These are phyloP conservation scores for Salvia rosmarinus DNA, from an alignment of 257 asterid genomes.

Conservation along the genomic window DNA sequence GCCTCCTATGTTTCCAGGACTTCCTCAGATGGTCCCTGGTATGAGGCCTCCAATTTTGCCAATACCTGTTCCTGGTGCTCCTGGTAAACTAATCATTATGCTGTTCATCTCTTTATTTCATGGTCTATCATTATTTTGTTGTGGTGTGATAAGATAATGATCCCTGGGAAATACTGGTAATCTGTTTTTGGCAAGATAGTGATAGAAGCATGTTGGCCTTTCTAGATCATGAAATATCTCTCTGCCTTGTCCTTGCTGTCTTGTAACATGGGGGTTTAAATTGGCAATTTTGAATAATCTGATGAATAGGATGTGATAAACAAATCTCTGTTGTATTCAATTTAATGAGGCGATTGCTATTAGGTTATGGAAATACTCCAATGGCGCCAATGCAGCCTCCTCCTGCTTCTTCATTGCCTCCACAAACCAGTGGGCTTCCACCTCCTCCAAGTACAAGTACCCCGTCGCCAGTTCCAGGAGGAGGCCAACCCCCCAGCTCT, in stretches of 20 bases:
- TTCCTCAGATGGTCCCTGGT: conserved; percentile 50
- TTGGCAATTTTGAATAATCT: not conserved
- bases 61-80: conserved; percentile 47
- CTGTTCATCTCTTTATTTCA: conserved; percentile 6
- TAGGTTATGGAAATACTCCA: conserved; percentile 47
- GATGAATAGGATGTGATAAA: not conserved
- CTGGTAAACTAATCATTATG: conserved; percentile 39
- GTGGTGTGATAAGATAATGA: conserved; percentile 4
- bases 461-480: conserved; percentile 42
- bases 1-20: conserved; percentile 53
- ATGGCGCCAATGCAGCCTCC: conserved; percentile 45
- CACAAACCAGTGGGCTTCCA: conserved; percentile 36
- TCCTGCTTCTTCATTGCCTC: conserved; percentile 41
- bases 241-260: not conserved
- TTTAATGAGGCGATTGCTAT: conserved; percentile 9
- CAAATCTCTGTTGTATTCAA: not conserved
- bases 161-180: not conserved
- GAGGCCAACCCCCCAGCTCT: conserved; percentile 42
- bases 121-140: conserved; percentile 5
- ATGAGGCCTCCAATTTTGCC: conserved; percentile 54
- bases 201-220: not conserved
- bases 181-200: not conserved
- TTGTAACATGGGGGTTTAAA: not conserved
- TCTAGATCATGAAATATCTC: not conserved
- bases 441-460: conserved; percentile 37